These are phyloP conservation scores for Rhizopus microsporus DNA, from an alignment of 371 early-diverging fungal species.

Conservation along the genomic window DNA sequence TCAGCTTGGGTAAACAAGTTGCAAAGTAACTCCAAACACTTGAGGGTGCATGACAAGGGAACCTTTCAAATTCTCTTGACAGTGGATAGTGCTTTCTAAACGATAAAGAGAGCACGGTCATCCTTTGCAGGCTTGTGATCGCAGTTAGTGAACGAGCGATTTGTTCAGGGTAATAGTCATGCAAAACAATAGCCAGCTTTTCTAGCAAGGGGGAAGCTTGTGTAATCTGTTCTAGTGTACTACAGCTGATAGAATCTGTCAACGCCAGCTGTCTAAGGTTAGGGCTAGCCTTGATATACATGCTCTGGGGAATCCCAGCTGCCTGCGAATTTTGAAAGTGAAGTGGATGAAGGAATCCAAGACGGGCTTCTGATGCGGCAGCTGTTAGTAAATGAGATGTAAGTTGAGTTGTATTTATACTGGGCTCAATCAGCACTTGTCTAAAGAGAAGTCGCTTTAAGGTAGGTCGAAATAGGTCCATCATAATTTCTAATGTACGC, in stretches of 20 bases:
- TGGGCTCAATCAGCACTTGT: conserved; percentile 37
- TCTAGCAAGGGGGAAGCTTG: conserved; percentile 31
- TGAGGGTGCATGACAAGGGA: conserved; percentile 41
- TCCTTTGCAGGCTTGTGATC: conserved; percentile 17
- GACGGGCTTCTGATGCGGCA: neutral
- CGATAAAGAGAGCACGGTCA: conserved; percentile 38
- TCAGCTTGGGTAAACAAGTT: conserved; percentile 19
- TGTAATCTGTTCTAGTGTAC: conserved; percentile 23
- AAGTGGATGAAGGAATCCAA: conserved; percentile 14
- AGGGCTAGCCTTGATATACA: conserved; percentile 18
- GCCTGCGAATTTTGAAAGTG: conserved; percentile 23
- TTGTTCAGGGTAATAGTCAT: conserved; percentile 31
- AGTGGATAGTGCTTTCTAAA: conserved; percentile 34
- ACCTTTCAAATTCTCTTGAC: conserved; percentile 21
- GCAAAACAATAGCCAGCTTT: conserved; percentile 40
- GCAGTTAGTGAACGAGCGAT: conserved; percentile 20
- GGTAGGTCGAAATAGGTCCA: conserved; percentile 13
- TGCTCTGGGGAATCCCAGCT: conserved; percentile 22
- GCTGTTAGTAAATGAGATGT: conserved; percentile 2
- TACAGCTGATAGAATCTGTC: conserved; percentile 34
- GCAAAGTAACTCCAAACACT: conserved; percentile 35
- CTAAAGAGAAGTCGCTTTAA: conserved; percentile 30
- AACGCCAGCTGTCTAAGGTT: conserved; percentile 37
- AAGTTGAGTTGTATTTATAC: conserved; percentile 1
- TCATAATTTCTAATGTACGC: conserved; percentile 21